phyloP scores from a whole-genome alignment of 176 grass and related monocot species.

The Paspalum notatum region DNA sequence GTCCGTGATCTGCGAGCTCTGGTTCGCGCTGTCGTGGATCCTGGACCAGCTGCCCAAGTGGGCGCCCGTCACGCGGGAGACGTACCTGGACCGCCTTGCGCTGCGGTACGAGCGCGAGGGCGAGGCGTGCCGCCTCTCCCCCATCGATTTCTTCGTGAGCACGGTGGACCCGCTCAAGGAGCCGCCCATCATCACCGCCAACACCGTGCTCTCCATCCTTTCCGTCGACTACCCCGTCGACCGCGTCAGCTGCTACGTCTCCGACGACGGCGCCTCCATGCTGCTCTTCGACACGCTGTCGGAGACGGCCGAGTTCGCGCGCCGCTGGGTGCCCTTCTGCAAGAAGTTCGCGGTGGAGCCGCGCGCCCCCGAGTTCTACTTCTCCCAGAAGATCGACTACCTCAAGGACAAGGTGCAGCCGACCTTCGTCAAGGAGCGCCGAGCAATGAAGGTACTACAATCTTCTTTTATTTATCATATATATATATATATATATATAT shows the following conservation, averaged over 20 bases:
- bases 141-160: constrained; percentile 86
- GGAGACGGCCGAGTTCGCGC: constrained; percentile 90
- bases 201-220: constrained; percentile 95
- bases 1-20: constrained; percentile 91
- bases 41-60: constrained; percentile 99
- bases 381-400: constrained; percentile 98
- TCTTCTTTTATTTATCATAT: too few species aligned
- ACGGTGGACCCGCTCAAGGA: constrained; percentile 97
- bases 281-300: constrained; percentile 86
- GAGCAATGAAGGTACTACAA: constrained; percentile 99
- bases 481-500: too few species aligned
- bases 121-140: constrained; percentile 56
- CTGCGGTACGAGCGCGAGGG: constrained; percentile 83
- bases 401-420: constrained; percentile 99
- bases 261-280: constrained; percentile 95
- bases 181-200: constrained; percentile 92
- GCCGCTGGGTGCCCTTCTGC: constrained; percentile 95
- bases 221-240: constrained; percentile 91
- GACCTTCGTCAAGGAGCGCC: constrained; percentile 87
- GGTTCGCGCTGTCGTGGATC: constrained; percentile 99
- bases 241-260: constrained; percentile 91
- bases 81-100: constrained; percentile 91
- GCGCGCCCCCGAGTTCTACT: constrained; percentile 90
- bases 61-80: constrained; percentile 85
- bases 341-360: constrained; percentile 95